A percentile compares a stretch with the other conserved stretches of the same genome.
phyloP scores from a whole-genome alignment of 2,329 filamentous ascomycete genomes.

The Acephala macrosclerotiorum region DNA sequence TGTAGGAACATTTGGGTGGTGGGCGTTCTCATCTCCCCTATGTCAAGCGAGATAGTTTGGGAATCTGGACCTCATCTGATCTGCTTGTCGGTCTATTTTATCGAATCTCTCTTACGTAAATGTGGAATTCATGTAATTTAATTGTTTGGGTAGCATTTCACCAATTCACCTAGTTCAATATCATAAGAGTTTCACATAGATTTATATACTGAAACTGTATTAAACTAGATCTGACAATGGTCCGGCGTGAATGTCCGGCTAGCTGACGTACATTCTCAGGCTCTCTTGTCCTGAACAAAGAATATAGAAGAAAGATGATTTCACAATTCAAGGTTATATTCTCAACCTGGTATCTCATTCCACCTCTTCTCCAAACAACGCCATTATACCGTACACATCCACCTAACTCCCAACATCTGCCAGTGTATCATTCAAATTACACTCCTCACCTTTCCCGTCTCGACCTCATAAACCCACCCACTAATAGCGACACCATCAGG shows the following conservation, averaged over 20 bases:
- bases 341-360: not conserved
- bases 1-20: not conserved
- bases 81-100: not conserved
- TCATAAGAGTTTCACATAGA: too few species aligned
- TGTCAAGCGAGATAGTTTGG: not conserved
- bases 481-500: conserved; percentile 66
- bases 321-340: not conserved
- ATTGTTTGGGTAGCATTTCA: not conserved
- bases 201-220: too few species aligned
- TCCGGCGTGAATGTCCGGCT: too few species aligned
- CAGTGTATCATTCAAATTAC: conserved; percentile 48
- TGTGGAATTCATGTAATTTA: not conserved
- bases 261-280: too few species aligned
- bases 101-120: not conserved
- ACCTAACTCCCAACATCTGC: not conserved
- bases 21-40: conserved; percentile 4
- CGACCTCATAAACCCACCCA: conserved; percentile 81
- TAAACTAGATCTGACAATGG: too few species aligned
- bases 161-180: not conserved
- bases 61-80: not conserved
- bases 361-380: not conserved
- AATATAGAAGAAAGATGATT: too few species aligned
- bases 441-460: conserved; percentile 68
- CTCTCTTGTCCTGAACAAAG: too few species aligned
- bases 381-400: conserved; percentile 4